Percentiles rank a stretch among this genome's conserved stretches.
Conservation (phyloP, 2,329 filamentous ascomycete genomes). For the Fusarium heterosporum region DNA sequence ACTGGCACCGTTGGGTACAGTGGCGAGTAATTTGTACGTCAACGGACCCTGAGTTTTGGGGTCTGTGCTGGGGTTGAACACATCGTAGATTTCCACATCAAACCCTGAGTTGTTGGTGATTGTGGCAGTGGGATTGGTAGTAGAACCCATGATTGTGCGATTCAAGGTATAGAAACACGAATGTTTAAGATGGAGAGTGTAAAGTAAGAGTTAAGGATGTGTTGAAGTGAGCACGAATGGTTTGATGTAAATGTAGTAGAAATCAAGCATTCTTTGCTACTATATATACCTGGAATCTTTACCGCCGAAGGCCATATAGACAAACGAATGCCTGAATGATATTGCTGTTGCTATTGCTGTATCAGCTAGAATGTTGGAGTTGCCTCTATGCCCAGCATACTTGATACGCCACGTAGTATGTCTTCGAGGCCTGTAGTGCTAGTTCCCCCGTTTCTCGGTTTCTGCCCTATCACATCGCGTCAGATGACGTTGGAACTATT, state of each 20-base stretch:
- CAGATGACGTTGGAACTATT: too few relatives aligned
- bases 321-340: too few relatives aligned
- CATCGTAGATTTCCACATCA: slow-evolving; percentile 4
- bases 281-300: too few relatives aligned
- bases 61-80: background rate
- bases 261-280: background rate
- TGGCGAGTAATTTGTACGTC: background rate
- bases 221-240: background rate
- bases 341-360: background rate
- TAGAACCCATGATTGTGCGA: background rate
- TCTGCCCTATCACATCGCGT: too few relatives aligned
- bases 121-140: background rate
- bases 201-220: too few relatives aligned
- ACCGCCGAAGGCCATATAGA: too few relatives aligned
- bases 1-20: background rate
- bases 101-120: background rate
- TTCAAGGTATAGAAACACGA: background rate
- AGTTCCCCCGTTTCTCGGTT: too few relatives aligned
- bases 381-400: too few relatives aligned
- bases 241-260: background rate
- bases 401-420: too few relatives aligned
- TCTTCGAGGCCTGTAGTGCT: too few relatives aligned
- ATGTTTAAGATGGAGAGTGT: too few relatives aligned
- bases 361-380: background rate
- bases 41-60: background rate